phyloP scores from a whole-genome alignment of 768 basidiomycete genomes.

The Hericium coralloides region DNA sequence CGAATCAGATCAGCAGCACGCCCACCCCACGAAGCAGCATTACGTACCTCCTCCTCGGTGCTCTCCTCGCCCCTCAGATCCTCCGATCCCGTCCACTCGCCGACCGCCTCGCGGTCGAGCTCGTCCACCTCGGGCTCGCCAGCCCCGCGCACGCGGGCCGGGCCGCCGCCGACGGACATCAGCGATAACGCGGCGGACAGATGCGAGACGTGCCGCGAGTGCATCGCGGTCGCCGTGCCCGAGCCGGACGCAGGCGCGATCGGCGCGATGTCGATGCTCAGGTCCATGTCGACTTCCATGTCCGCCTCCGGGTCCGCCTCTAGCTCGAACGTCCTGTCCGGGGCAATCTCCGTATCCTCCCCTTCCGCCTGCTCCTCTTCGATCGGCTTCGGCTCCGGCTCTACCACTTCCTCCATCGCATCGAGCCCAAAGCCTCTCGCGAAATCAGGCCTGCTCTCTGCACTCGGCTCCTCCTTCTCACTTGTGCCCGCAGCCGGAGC shows the following conservation, averaged over 20 bases:
- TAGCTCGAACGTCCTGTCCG: conserved; percentile 7
- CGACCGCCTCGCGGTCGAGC: conserved; percentile 35
- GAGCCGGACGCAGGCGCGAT: conserved; percentile 31
- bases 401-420: conserved; percentile 67
- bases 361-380: conserved; percentile 31
- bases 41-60: conserved; percentile 63
- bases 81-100: conserved; percentile 82
- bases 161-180: conserved; percentile 44
- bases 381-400: conserved; percentile 42
- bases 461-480: conserved; percentile 35
- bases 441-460: conserved; percentile 62
- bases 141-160: conserved; percentile 16
- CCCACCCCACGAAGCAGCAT: conserved; percentile 8
- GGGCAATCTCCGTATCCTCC: conserved; percentile 32
- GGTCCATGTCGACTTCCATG: conserved; percentile 16
- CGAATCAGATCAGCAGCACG: conserved; percentile 3
- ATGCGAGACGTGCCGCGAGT: conserved; percentile 63
- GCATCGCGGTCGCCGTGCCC: conserved; percentile 38
- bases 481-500: conserved; percentile 47
- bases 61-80: conserved; percentile 42
- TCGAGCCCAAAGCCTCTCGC: conserved; percentile 74
- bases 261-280: conserved; percentile 19
- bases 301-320: conserved; percentile 12
- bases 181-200: conserved; percentile 63
- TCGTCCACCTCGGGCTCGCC: conserved; percentile 24